Conservation (phyloP, 2,329 filamentous ascomycete species). For the Exophiala phaeomuriformis region DNA sequence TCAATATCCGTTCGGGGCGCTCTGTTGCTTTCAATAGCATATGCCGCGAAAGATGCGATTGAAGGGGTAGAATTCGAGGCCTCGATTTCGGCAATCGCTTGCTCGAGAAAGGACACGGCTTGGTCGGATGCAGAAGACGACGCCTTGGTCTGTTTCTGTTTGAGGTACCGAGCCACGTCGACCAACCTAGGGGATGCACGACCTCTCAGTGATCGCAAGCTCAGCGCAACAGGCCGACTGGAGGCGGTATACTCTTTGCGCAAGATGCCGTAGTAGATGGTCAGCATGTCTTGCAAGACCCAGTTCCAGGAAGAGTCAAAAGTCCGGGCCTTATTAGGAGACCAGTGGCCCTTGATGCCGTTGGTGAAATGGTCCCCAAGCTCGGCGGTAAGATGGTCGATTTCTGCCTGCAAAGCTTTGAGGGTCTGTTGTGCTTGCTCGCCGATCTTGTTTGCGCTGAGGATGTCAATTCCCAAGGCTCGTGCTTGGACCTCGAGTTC, state of each 20-base stretch:
- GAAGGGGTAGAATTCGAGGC: constrained; percentile 76
- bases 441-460: constrained; percentile 90
- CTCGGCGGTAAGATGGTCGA: constrained; percentile 91
- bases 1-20: constrained; percentile 81
- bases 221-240: constrained; percentile 66
- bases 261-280: constrained; percentile 99
- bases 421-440: constrained; percentile 77
- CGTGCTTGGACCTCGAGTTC: constrained; percentile 90
- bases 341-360: constrained; percentile 92
- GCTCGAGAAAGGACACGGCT: too few species aligned
- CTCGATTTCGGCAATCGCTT: constrained; percentile 75
- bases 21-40: constrained; percentile 37
- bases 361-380: constrained; percentile 94
- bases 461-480: constrained; percentile 94
- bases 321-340: constrained; percentile 82
- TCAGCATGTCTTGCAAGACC: constrained; percentile 92
- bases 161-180: too few species aligned
- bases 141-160: too few species aligned
- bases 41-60: constrained; percentile 94
- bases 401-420: constrained; percentile 79
- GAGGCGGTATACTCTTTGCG: constrained; percentile 34
- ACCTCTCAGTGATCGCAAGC: constrained; percentile 87
- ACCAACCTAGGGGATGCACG: constrained; percentile 77
- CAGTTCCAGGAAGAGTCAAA: constrained; percentile 99
- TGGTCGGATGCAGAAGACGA: too few species aligned